These are phyloP conservation scores for Annona cherimola DNA, from an alignment of 164 flowering plant species.

Conservation along the genomic window DNA sequence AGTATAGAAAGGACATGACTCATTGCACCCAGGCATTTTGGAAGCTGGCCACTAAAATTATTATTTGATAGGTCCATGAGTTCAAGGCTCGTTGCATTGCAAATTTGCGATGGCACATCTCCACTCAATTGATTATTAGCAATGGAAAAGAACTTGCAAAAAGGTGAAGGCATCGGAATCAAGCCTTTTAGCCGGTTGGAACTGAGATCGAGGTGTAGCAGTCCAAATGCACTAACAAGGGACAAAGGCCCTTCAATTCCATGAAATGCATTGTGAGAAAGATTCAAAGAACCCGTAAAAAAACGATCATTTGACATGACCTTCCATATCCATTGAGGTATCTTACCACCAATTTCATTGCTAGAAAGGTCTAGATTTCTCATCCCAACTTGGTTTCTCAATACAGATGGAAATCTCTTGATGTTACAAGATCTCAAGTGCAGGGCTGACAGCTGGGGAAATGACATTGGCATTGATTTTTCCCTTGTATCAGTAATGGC, in stretches of 20 bases:
- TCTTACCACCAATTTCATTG: not conserved
- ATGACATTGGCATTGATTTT: not conserved
- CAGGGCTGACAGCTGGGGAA: not conserved
- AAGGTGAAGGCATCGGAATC: not conserved
- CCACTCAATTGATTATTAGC: not conserved
- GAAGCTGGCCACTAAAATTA: not conserved
- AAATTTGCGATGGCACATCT: not conserved
- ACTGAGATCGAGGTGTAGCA: not conserved
- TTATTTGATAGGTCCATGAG: not conserved
- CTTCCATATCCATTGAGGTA: conserved; percentile 1
- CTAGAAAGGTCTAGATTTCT: not conserved
- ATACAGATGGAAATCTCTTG: not conserved
- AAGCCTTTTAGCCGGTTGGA: not conserved
- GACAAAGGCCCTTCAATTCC: not conserved
- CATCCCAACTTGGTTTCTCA: not conserved
- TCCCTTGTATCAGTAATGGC: not conserved
- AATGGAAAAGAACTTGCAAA: not conserved
- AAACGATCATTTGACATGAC: not conserved
- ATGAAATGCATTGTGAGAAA: not conserved
- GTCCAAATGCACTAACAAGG: not conserved
- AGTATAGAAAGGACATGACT: too few species aligned
- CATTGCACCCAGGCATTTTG: too few species aligned
- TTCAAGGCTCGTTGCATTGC: not conserved
- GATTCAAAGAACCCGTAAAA: not conserved
- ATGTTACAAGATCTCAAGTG: not conserved